Evolutionary conservation across 176 grass and related monocot species (phyloP).

Genomic region (Oryza glaberrima): DNA sequence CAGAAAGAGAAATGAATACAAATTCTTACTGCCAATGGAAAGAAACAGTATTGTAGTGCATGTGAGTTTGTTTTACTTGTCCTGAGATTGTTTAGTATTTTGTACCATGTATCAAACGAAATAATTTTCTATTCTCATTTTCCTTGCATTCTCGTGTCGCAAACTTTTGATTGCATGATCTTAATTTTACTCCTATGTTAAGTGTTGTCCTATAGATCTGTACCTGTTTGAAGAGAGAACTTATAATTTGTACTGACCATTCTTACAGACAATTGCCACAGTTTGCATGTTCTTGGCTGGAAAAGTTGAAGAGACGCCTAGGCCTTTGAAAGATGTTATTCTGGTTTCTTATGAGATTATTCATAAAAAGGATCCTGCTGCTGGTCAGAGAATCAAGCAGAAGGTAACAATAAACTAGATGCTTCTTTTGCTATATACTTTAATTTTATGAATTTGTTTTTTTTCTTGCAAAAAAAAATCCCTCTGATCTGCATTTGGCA

Average conservation of each 20-base stretch:
- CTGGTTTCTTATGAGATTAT: slow-evolving; percentile 92
- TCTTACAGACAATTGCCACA: slow-evolving; percentile 85
- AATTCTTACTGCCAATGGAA: not conserved
- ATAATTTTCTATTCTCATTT: not conserved
- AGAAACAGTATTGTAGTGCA: not conserved
- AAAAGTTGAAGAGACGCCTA: slow-evolving; percentile 98
- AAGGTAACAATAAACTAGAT: slow-evolving; percentile 54
- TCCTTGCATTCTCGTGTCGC: not conserved
- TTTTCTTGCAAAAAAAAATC: not conserved
- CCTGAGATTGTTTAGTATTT: not conserved
- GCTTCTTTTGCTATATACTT: slow-evolving; percentile 29
- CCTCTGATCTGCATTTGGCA: not conserved
- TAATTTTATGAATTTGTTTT: not conserved
- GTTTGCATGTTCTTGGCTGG: slow-evolving; percentile 99
- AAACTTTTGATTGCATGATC: not conserved
- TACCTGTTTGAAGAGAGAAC: slow-evolving; percentile 11
- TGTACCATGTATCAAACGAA: not conserved
- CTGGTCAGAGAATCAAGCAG: slow-evolving; percentile 96
- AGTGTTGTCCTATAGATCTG: not conserved
- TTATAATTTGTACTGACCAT: slow-evolving; percentile 35
- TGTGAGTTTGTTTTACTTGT: slow-evolving; percentile 24
- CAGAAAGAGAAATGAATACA: not conserved
- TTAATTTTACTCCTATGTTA: not conserved
- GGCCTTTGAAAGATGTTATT: slow-evolving; percentile 90
- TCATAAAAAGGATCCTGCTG: slow-evolving; percentile 91